phyloP scores from a whole-genome alignment of 2,329 filamentous ascomycete genomes.

The Colletotrichum tropicale region DNA sequence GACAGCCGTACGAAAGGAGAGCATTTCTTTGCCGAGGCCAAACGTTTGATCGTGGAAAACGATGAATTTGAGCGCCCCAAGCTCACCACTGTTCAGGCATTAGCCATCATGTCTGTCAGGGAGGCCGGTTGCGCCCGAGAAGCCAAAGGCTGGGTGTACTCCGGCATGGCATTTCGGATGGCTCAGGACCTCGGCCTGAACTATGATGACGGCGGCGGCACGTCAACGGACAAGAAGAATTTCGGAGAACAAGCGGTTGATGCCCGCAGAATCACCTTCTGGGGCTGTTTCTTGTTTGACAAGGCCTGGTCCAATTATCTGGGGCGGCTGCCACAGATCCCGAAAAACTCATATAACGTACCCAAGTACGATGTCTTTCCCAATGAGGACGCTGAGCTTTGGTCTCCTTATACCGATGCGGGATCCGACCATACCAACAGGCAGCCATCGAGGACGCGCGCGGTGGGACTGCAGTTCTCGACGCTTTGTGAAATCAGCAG shows the following conservation, averaged over 20 bases:
- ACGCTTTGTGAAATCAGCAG: constrained; percentile 92
- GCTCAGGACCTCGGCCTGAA: constrained; percentile 93
- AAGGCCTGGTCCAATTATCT: constrained; percentile 99
- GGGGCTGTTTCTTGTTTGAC: constrained; percentile 98
- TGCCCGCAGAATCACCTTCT: constrained; percentile 89
- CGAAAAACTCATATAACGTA: constrained; percentile 79
- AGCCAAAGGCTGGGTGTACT: constrained; percentile 97
- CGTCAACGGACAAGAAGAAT: constrained; percentile 60
- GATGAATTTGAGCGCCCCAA: constrained; percentile 92
- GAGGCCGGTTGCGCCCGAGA: constrained; percentile 95
- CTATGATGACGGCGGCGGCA: constrained; percentile 73
- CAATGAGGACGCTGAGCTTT: constrained; percentile 81
- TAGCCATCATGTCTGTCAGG: constrained; percentile 93
- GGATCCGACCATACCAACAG: constrained; percentile 75
- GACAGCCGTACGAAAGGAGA: constrained; percentile 89
- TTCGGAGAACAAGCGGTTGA: constrained; percentile 86
- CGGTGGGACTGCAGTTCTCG: constrained; percentile 80
- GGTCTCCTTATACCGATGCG: constrained; percentile 87
- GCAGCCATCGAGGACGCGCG: constrained; percentile 83
- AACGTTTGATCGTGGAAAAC: constrained; percentile 85
- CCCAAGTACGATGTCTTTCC: constrained; percentile 92
- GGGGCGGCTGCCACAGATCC: constrained; percentile 86
- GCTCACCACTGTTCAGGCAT: constrained; percentile 88
- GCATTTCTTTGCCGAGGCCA: constrained; percentile 95
- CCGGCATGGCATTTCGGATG: constrained; percentile 98